Percentiles rank a stretch among this genome's conserved stretches.
phyloP scores from a whole-genome alignment of 257 asterid species.

The Thymus quinquecostatus region DNA sequence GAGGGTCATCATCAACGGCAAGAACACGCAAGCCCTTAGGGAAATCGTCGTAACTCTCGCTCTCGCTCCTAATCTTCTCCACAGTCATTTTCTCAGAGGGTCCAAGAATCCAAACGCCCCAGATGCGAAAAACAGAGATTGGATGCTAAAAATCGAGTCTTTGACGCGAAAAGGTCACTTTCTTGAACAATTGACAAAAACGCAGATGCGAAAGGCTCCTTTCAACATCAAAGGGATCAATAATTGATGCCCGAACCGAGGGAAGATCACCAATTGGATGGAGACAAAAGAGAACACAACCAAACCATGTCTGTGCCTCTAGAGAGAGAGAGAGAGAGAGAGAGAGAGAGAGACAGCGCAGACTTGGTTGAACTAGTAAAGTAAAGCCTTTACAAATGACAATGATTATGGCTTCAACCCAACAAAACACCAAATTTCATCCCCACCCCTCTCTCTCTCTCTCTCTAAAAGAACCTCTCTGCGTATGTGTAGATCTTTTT shows the following conservation, averaged over 20 bases:
- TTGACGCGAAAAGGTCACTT: conserved; percentile 34
- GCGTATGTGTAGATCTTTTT: conserved; percentile 25
- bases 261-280: conserved; percentile 29
- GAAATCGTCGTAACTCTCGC: conserved; percentile 44
- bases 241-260: conserved; percentile 31
- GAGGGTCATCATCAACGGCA: conserved; percentile 72
- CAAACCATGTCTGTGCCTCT: conserved; percentile 32
- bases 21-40: conserved; percentile 69
- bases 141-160: conserved; percentile 31
- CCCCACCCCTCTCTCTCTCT: conserved; percentile 28
- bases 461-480: conserved; percentile 12
- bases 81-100: conserved; percentile 42
- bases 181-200: conserved; percentile 30
- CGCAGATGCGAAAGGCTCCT: conserved; percentile 42
- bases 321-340: conserved; percentile 11
- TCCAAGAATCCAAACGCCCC: conserved; percentile 29
- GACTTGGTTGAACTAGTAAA: conserved; percentile 30
- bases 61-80: conserved; percentile 42
- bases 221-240: conserved; percentile 27
- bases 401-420: conserved; percentile 43
- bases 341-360: conserved; percentile 16
- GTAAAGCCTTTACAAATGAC: conserved; percentile 37
- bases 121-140: conserved; percentile 33
- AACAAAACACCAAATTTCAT: conserved; percentile 37
- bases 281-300: conserved; percentile 30